Conservation (phyloP, 148 eudicot genomes). For the Salicornia ramosissima region DNA sequence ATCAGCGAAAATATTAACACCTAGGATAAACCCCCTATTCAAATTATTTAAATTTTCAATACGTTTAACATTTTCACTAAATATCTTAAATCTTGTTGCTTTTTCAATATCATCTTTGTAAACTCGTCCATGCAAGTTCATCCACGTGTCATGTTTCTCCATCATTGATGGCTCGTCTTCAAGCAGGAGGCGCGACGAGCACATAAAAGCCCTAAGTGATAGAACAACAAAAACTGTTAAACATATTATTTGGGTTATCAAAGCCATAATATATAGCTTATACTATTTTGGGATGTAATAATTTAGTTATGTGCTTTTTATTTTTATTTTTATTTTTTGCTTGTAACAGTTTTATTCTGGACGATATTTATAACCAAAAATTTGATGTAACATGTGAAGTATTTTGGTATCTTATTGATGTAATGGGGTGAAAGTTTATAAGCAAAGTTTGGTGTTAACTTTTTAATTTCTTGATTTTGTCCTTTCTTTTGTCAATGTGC, state of each 20-base stretch:
- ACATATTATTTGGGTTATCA: conserved; percentile 5
- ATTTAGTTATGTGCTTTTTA: neutral
- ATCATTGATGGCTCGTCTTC: conserved; percentile 28
- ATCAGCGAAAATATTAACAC: conserved; percentile 56
- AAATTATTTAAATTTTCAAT: conserved; percentile 42
- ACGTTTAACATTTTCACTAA: conserved; percentile 40
- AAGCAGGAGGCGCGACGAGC: conserved; percentile 32
- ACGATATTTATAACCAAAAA: neutral
- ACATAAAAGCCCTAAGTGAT: conserved; percentile 14
- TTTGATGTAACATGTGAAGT: too few species aligned
- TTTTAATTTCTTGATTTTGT: neutral
- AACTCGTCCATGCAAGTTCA: conserved; percentile 46
- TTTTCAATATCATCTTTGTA: conserved; percentile 47
- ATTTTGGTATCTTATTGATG: too few species aligned
- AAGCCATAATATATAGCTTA: conserved; percentile 22
- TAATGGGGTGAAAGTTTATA: conserved; percentile 9
- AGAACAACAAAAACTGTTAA: conserved; percentile 17
- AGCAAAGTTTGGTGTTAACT: conserved; percentile 26
- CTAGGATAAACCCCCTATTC: conserved; percentile 34
- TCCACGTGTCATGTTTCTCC: conserved; percentile 53
- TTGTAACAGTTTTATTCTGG: neutral
- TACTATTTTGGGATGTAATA: neutral
- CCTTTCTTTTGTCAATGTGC: conserved; percentile 10
- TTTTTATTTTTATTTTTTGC: neutral
- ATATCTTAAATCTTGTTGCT: conserved; percentile 38